Percentiles rank a stretch among this genome's conserved stretches.
phyloP scores from a whole-genome alignment of 257 asterid genomes.

The Jacaranda mimosifolia region DNA sequence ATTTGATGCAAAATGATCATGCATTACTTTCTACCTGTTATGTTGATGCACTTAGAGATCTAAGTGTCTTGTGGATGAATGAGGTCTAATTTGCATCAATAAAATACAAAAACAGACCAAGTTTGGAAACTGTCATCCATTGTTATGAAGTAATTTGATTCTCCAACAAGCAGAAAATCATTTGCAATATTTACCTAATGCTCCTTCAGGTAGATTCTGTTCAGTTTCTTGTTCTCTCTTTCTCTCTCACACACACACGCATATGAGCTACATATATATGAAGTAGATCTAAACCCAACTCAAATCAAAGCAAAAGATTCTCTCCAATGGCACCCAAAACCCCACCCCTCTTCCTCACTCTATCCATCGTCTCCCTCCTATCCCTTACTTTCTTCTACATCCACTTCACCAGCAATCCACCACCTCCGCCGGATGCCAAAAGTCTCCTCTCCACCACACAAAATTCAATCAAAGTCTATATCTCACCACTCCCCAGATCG shows the following conservation, averaged over 20 bases:
- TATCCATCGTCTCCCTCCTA: conserved; percentile 61
- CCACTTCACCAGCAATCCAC: conserved; percentile 38
- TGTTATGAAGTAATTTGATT: neutral
- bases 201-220: neutral
- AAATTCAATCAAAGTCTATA: conserved; percentile 66
- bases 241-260: neutral
- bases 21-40: too few relatives aligned
- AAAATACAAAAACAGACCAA: too few relatives aligned
- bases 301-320: neutral
- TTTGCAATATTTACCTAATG: neutral
- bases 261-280: neutral
- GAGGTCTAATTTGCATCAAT: too few relatives aligned
- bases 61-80: too few relatives aligned
- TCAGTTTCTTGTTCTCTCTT: neutral
- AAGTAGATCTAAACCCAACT: neutral
- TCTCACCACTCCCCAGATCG: conserved; percentile 85
- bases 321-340: conserved; percentile 58
- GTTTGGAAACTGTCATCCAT: too few relatives aligned
- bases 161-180: neutral
- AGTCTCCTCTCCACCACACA: conserved; percentile 38
- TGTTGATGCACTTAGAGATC: too few relatives aligned
- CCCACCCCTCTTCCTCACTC: conserved; percentile 64
- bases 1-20: too few relatives aligned
- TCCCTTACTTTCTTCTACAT: conserved; percentile 47
- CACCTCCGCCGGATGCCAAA: conserved; percentile 37